Evolutionary conservation across 352 stramenopile genomes (phyloP).

Genomic region (Phytophthora pini): DNA sequence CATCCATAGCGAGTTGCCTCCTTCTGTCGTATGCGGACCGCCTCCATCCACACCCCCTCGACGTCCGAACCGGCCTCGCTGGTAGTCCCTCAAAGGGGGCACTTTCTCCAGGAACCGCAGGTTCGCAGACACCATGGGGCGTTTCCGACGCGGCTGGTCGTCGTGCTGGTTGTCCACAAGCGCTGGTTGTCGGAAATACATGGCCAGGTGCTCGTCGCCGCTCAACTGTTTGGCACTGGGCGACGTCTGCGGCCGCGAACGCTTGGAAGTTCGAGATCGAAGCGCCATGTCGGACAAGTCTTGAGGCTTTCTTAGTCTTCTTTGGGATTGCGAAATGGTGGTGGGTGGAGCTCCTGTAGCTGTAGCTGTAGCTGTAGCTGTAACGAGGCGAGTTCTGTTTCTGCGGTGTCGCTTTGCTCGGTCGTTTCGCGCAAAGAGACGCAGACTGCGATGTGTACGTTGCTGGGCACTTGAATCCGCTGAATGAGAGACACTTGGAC

Average conservation of each 20-base stretch:
- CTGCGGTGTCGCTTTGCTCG: constrained; percentile 12
- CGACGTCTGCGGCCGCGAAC: constrained; percentile 31
- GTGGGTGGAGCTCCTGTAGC: not conserved
- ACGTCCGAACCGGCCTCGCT: constrained; percentile 61
- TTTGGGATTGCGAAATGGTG: constrained; percentile 11
- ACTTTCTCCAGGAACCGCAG: constrained; percentile 77
- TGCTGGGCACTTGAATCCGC: constrained; percentile 23
- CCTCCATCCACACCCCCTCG: constrained; percentile 73
- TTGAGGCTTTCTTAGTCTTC: constrained; percentile 7
- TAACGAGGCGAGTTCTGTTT: constrained; percentile 6
- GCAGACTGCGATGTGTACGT: constrained; percentile 21
- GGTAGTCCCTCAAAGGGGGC: constrained; percentile 62
- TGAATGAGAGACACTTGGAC: constrained; percentile 12
- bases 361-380: not conserved
- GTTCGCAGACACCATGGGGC: constrained; percentile 59
- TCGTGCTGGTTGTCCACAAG: constrained; percentile 16
- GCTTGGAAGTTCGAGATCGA: constrained; percentile 28
- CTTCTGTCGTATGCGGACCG: constrained; percentile 23
- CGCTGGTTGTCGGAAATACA: constrained; percentile 17
- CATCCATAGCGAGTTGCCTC: constrained; percentile 50
- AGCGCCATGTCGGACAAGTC: constrained; percentile 20
- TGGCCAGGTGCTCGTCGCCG: constrained; percentile 21
- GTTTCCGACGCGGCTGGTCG: constrained; percentile 52
- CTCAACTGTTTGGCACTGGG: constrained; percentile 23
- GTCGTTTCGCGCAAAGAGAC: constrained; percentile 45